Conservation (phyloP, 2,329 filamentous ascomycete genomes). For the Pseudogymnoascus verrucosus region DNA sequence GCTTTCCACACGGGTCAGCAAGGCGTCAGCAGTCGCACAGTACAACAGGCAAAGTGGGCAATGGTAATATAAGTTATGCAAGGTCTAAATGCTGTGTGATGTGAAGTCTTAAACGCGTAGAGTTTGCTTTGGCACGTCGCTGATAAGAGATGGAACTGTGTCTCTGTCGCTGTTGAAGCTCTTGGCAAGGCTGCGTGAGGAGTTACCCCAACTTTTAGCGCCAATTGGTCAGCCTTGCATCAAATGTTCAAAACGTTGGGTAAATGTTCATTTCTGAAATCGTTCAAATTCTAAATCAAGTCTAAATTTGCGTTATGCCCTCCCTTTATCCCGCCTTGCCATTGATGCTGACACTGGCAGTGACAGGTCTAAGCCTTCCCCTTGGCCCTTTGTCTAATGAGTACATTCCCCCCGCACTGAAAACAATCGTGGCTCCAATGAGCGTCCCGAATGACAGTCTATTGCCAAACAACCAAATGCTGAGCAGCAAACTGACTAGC, state of each 20-base stretch:
- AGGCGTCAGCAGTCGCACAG: background rate
- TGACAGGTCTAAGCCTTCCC: constrained; percentile 22
- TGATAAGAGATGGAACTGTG: constrained; percentile 2
- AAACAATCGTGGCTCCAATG: constrained; percentile 75
- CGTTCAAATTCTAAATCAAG: constrained; percentile 1
- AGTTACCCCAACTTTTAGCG: constrained; percentile 8
- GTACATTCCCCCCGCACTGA: constrained; percentile 84
- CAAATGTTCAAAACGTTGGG: background rate
- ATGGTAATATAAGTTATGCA: background rate
- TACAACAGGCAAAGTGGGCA: background rate
- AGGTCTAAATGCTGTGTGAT: background rate
- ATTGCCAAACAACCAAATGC: constrained; percentile 93
- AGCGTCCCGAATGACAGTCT: constrained; percentile 67
- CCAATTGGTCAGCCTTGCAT: constrained; percentile 3
- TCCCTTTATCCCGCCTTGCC: constrained; percentile 22
- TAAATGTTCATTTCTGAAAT: background rate
- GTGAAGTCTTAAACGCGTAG: background rate
- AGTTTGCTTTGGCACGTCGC: background rate
- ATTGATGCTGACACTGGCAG: constrained; percentile 14
- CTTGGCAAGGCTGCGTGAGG: constrained; percentile 5
- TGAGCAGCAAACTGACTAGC: constrained; percentile 80
- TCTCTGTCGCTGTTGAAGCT: background rate
- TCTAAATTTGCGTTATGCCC: constrained; percentile 1
- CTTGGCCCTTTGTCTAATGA: constrained; percentile 55
- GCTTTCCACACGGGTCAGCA: background rate